Conservation (phyloP, 164 flowering plant species). For the Saururus chinensis region DNA sequence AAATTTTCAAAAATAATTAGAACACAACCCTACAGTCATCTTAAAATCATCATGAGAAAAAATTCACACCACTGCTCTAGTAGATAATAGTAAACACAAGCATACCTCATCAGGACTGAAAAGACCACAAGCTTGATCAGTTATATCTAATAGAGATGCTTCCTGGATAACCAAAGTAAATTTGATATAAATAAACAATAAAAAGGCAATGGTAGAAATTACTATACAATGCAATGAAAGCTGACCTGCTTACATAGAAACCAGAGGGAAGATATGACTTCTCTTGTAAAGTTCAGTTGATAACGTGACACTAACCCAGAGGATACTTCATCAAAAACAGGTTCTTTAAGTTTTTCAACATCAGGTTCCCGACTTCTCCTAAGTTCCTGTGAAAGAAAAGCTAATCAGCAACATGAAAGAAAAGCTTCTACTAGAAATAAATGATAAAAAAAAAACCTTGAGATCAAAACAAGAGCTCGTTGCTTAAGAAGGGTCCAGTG, state of each 20-base stretch:
- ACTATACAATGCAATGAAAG: background rate
- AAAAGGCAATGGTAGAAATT: background rate
- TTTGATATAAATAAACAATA: background rate
- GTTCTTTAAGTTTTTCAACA: slow-evolving; percentile 77
- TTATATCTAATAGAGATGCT: slow-evolving; percentile 67
- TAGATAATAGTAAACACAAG: background rate
- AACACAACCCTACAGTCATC: background rate
- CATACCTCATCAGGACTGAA: slow-evolving; percentile 70
- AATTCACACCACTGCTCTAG: background rate
- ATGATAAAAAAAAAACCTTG: too few relatives aligned
- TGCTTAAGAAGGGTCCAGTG: too few relatives aligned
- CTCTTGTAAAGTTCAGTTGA: slow-evolving; percentile 55
- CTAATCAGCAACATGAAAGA: background rate
- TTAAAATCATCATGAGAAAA: background rate
- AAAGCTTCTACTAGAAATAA: background rate
- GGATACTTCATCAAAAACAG: slow-evolving; percentile 55
- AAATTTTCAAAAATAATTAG: too few relatives aligned
- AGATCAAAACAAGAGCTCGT: too few relatives aligned
- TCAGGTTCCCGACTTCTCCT: slow-evolving; percentile 65
- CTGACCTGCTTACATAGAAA: slow-evolving; percentile 85
- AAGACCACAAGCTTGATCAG: slow-evolving; percentile 81
- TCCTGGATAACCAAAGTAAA: slow-evolving; percentile 35
- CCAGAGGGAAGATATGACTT: slow-evolving; percentile 72
- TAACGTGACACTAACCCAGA: slow-evolving; percentile 38
- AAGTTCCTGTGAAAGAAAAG: slow-evolving; percentile 32